Conservation (phyloP, 2,329 filamentous ascomycete species). For the Neofusicoccum cordaticola region DNA sequence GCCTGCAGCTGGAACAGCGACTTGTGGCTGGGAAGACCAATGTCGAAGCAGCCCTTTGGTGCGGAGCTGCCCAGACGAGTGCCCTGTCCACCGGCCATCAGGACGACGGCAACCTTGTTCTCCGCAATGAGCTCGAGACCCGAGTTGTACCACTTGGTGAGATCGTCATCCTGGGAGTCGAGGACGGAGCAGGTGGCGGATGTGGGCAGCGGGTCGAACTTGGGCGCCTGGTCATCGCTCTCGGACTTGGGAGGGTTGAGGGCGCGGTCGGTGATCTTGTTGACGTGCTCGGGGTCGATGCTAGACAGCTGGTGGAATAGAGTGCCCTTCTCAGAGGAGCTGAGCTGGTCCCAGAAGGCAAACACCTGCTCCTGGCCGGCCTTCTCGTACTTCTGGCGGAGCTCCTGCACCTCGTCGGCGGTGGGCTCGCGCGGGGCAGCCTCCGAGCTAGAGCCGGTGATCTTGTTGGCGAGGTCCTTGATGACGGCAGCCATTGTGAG, state of each 20-base stretch:
- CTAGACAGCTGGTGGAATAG: slow-evolving; percentile 78
- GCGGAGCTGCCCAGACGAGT: slow-evolving; percentile 91
- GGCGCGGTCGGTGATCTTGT: slow-evolving; percentile 77
- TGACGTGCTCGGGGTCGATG: slow-evolving; percentile 85
- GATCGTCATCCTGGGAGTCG: slow-evolving; percentile 75
- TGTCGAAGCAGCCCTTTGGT: slow-evolving; percentile 97
- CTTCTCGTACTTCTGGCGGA: slow-evolving; percentile 70
- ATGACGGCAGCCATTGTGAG: slow-evolving; percentile 14
- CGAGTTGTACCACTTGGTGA: slow-evolving; percentile 78
- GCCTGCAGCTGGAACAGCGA: slow-evolving; percentile 97
- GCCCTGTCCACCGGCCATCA: slow-evolving; percentile 97
- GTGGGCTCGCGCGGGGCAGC: slow-evolving; percentile 52
- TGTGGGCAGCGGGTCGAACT: slow-evolving; percentile 83
- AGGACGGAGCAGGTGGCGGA: slow-evolving; percentile 85
- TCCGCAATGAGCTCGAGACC: slow-evolving; percentile 65
- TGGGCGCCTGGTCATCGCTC: slow-evolving; percentile 49
- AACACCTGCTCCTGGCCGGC: slow-evolving; percentile 81
- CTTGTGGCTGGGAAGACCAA: slow-evolving; percentile 88
- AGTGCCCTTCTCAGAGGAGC: slow-evolving; percentile 66
- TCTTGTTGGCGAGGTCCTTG: slow-evolving; percentile 14
- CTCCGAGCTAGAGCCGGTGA: slow-evolving; percentile 33
- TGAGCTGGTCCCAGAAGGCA: slow-evolving; percentile 80
- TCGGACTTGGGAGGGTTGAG: slow-evolving; percentile 70
- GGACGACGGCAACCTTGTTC: slow-evolving; percentile 76
- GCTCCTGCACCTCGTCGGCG: slow-evolving; percentile 62